A percentile compares a stretch with the other conserved stretches of the same genome.
phyloP scores from a whole-genome alignment of 306 rosid species.

The Lathyrus sativus region DNA sequence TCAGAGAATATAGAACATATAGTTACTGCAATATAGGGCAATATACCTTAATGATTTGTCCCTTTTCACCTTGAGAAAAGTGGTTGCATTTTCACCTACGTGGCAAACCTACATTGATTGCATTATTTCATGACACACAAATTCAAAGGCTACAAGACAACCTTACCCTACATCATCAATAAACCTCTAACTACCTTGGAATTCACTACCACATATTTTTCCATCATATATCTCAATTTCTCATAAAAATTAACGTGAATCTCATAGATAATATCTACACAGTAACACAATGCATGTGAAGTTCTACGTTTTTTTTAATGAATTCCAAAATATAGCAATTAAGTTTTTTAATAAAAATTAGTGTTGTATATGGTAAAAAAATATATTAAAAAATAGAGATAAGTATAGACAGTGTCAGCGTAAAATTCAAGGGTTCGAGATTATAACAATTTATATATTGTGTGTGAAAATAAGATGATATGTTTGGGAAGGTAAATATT shows the following conservation, averaged over 20 bases:
- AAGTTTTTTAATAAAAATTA: background rate
- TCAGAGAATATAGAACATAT: background rate
- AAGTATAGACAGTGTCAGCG: background rate
- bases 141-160: conserved; percentile 24
- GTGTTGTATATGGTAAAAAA: too few species aligned
- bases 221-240: background rate
- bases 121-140: conserved; percentile 33
- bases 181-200: conserved; percentile 35
- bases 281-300: conserved; percentile 24
- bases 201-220: conserved; percentile 39
- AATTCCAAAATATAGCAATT: background rate
- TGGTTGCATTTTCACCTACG: conserved; percentile 26
- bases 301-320: background rate
- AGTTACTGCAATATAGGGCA: conserved; percentile 10
- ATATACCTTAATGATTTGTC: conserved; percentile 20
- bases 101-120: conserved; percentile 39
- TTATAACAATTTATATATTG: background rate
- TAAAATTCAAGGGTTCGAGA: background rate
- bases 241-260: conserved; percentile 42
- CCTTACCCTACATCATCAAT: conserved; percentile 38
- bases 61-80: conserved; percentile 21
- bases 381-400: too few species aligned
- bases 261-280: conserved; percentile 45
- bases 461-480: background rate
- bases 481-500: conserved; percentile 3